Percentiles rank a stretch among this genome's conserved stretches.
These are phyloP conservation scores for Russula olivacea DNA, from an alignment of 768 basidiomycete species.

Conservation along the genomic window DNA sequence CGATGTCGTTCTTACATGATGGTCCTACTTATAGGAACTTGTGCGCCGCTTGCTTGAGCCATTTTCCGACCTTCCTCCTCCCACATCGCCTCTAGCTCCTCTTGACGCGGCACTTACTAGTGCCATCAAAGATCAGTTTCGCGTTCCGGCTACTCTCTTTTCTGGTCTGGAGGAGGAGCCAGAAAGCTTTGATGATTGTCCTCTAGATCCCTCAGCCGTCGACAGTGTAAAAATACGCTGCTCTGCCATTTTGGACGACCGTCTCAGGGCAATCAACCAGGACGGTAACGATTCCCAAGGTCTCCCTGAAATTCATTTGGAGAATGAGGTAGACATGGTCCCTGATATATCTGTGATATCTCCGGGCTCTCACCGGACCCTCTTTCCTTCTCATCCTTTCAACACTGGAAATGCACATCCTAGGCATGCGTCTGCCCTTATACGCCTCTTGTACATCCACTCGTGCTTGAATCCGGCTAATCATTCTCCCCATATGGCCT, in stretches of 20 bases:
- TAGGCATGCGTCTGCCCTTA: slow-evolving; percentile 54
- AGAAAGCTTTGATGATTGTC: slow-evolving; percentile 16
- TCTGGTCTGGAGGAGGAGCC: slow-evolving; percentile 21
- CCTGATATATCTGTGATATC: slow-evolving; percentile 36
- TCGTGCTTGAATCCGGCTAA: slow-evolving; percentile 65
- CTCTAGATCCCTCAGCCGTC: slow-evolving; percentile 18
- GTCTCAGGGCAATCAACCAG: slow-evolving; percentile 42
- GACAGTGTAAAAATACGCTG: slow-evolving; percentile 28
- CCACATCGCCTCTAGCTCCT: slow-evolving; percentile 15
- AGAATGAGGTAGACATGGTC: slow-evolving; percentile 18
- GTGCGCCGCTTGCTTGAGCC: slow-evolving; percentile 57
- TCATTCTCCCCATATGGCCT: slow-evolving; percentile 60
- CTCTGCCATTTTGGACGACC: slow-evolving; percentile 48
- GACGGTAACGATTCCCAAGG: slow-evolving; percentile 27
- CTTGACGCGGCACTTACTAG: slow-evolving; percentile 23
- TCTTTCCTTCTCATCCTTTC: slow-evolving; percentile 44
- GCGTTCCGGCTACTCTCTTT: slow-evolving; percentile 23
- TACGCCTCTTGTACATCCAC: slow-evolving; percentile 69
- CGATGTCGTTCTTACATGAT: slow-evolving; percentile 11
- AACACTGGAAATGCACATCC: slow-evolving; percentile 46
- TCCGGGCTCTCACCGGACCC: slow-evolving; percentile 38
- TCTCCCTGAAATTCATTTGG: slow-evolving; percentile 39
- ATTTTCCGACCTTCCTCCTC: slow-evolving; percentile 36
- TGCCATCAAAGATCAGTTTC: slow-evolving; percentile 24
- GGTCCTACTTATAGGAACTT: slow-evolving; percentile 47